These are phyloP conservation scores for Thelephora ganbajun DNA, from an alignment of 768 basidiomycete genomes.

Conservation along the genomic window DNA sequence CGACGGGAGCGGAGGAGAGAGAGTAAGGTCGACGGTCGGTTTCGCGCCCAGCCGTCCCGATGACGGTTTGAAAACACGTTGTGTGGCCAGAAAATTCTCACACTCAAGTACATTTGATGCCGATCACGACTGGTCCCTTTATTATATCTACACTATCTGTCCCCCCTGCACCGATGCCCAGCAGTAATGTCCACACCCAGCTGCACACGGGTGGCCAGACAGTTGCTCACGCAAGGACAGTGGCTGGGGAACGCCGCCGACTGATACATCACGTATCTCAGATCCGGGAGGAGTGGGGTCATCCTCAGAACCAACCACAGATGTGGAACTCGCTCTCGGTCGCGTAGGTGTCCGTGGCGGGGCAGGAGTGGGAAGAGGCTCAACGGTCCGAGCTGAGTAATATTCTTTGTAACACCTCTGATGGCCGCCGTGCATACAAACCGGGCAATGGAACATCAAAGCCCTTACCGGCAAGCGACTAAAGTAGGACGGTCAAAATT, in stretches of 20 bases:
- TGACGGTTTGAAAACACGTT: not conserved
- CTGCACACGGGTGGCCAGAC: slow-evolving; percentile 54
- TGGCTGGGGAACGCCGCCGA: not conserved
- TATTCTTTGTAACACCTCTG: slow-evolving; percentile 62
- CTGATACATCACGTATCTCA: slow-evolving; percentile 8
- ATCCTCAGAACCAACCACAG: slow-evolving; percentile 11
- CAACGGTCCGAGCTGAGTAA: slow-evolving; percentile 43
- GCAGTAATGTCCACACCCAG: slow-evolving; percentile 75
- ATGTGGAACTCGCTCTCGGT: slow-evolving; percentile 5
- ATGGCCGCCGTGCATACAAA: slow-evolving; percentile 75
- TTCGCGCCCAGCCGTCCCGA: not conserved
- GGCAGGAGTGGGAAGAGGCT: slow-evolving; percentile 19
- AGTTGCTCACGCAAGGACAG: slow-evolving; percentile 9
- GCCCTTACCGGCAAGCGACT: slow-evolving; percentile 69
- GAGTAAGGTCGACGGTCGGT: not conserved
- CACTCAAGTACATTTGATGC: no score
- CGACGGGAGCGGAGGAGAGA: not conserved
- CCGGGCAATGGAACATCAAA: slow-evolving; percentile 58
- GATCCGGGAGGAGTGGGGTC: not conserved
- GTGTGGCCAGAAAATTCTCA: not conserved
- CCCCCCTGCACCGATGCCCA: slow-evolving; percentile 32
- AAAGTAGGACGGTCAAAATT: slow-evolving; percentile 1
- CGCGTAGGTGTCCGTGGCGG: slow-evolving; percentile 10
- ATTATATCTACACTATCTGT: no score
- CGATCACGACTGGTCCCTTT: no score